phyloP scores from a whole-genome alignment of 192 early-diverging fungal genomes.

The Podila epigama region DNA sequence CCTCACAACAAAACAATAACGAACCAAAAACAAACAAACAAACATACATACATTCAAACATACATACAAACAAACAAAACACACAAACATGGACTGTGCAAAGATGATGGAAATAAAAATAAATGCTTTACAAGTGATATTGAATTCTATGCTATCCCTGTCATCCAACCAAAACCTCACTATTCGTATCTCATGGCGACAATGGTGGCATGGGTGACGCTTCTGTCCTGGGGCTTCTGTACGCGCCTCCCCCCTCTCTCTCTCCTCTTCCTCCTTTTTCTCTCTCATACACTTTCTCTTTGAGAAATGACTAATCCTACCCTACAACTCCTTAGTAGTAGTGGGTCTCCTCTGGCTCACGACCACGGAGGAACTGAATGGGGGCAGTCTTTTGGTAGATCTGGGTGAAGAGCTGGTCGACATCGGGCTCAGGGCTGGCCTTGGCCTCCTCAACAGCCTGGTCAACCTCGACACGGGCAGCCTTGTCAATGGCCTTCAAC shows the following conservation, averaged over 20 bases:
- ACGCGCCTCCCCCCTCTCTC: not conserved
- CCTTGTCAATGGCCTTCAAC: constrained; percentile 96
- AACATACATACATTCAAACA: too few species aligned
- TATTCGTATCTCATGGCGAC: too few species aligned
- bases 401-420: constrained; percentile 77
- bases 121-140: too few species aligned
- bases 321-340: constrained; percentile 8
- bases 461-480: constrained; percentile 86
- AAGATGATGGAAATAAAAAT: too few species aligned
- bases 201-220: too few species aligned
- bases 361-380: constrained; percentile 77
- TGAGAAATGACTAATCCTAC: not conserved
- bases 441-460: constrained; percentile 84
- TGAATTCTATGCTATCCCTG: too few species aligned
- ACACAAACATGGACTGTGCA: too few species aligned
- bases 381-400: constrained; percentile 86
- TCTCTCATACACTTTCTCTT: too few species aligned
- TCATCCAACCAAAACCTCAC: too few species aligned
- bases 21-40: too few species aligned
- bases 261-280: not conserved
- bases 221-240: not conserved
- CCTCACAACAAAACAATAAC: too few species aligned
- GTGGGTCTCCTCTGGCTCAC: constrained; percentile 77
- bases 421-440: constrained; percentile 75
- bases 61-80: too few species aligned